Percentiles rank a stretch among this genome's conserved stretches.
Evolutionary conservation across 305 asterid species (phyloP).

Genomic region (Plantago rigida): DNA sequence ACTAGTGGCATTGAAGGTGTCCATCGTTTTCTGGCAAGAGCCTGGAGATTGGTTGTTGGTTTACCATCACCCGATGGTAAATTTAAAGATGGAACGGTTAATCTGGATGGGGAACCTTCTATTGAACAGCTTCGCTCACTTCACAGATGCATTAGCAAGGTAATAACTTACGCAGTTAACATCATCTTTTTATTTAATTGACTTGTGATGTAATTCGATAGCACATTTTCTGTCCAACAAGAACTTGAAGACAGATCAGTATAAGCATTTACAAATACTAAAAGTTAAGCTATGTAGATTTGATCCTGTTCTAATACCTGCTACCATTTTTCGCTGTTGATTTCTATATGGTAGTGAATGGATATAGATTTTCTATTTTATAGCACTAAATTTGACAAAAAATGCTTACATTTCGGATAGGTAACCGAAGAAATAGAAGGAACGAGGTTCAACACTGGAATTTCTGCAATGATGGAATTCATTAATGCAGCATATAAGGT

Average conservation of each 20-base stretch:
- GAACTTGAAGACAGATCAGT: no score
- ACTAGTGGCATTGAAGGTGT: conserved; percentile 96
- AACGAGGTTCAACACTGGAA: conserved; percentile 90
- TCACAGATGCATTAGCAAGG: conserved; percentile 86
- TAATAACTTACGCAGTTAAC: conserved; percentile 17
- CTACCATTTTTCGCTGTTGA: no score
- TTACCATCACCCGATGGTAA: conserved; percentile 58
- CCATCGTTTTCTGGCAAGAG: conserved; percentile 84
- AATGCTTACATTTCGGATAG: conserved; percentile 32
- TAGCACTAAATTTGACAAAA: not conserved
- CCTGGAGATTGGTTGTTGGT: conserved; percentile 85
- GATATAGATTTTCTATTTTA: not conserved
- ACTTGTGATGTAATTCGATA: no score
- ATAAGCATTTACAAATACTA: no score
- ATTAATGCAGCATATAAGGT: conserved; percentile 91
- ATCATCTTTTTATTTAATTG: no score
- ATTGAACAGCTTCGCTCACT: conserved; percentile 64
- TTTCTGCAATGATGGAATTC: conserved; percentile 99
- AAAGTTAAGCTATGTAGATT: no score
- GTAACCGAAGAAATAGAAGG: conserved; percentile 88
- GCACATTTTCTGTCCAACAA: no score
- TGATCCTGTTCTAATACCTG: no score
- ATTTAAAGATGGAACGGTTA: conserved; percentile 55
- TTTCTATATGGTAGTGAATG: not conserved
- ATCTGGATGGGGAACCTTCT: conserved; percentile 58